phyloP scores from a whole-genome alignment of 2,329 filamentous ascomycete genomes.

The Pezizomycotina sp. region DNA sequence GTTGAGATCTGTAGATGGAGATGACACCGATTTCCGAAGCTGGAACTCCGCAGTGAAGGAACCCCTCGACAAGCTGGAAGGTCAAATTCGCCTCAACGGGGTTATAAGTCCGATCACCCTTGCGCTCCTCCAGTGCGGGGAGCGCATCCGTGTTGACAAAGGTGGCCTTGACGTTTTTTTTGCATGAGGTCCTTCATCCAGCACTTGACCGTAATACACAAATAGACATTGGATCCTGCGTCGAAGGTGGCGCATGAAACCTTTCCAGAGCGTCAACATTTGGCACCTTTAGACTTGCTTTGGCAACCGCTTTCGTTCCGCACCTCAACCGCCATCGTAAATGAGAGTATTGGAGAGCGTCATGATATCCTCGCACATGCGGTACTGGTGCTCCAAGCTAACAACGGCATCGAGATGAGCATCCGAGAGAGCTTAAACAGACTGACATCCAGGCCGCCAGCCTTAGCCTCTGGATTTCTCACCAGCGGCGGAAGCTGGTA shows the following conservation, averaged over 20 bases:
- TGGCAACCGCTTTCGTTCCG: conserved; percentile 60
- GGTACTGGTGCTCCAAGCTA: conserved; percentile 87
- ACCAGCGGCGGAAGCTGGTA: conserved; percentile 90
- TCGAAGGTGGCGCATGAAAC: conserved; percentile 17
- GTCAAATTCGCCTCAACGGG: conserved; percentile 50
- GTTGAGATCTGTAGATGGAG: conserved; percentile 87
- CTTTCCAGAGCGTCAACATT: conserved; percentile 42
- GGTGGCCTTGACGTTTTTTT: conserved; percentile 43
- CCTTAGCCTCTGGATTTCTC: conserved; percentile 71
- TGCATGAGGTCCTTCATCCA: conserved; percentile 24
- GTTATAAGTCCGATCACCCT: conserved; percentile 79
- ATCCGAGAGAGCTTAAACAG: conserved; percentile 90
- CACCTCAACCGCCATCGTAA: conserved; percentile 85
- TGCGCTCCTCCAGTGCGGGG: conserved; percentile 50
- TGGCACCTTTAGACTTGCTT: conserved; percentile 50
- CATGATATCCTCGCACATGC: conserved; percentile 98
- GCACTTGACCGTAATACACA: conserved; percentile 15
- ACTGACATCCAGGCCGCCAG: conserved; percentile 77
- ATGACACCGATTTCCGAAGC: conserved; percentile 76
- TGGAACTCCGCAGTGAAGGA: conserved; percentile 60
- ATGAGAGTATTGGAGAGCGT: conserved; percentile 80
- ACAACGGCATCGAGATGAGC: conserved; percentile 74
- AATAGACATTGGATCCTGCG: neutral
- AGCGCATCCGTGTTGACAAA: conserved; percentile 82
- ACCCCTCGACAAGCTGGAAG: conserved; percentile 58